Base-by-base conservation (phyloP, 1,284 basidiomycete genomes). In the Apiotrichum porosum region DNA sequence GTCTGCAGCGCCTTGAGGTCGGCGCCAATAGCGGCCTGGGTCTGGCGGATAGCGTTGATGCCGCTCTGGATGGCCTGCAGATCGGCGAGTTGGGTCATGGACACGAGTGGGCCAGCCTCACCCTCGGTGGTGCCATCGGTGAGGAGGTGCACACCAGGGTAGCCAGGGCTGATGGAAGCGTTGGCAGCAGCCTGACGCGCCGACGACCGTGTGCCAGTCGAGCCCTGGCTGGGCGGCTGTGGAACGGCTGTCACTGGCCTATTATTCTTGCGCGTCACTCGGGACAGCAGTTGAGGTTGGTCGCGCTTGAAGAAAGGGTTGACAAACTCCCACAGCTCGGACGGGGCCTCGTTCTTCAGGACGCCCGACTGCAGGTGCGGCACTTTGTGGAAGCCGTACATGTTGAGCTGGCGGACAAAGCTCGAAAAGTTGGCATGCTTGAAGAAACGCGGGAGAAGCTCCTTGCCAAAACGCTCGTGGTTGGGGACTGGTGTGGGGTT, bases 351-450 rank as follows among this genome's bases (percentile, higher is more conserved):
- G 66, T 82, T 82, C 65, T 83, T 76, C 56, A 97, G 80, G 28
- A 91, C 91, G 37, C 93, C 93, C 69, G 95, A 90, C 66, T 95
- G 92, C 18, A 97, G 82, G 69, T 97, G 92, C 0, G 92, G 91
- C 45, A 94, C 87, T 77, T 92, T 92, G 78, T 91, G 89, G 69
- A 94, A 94, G 37, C 89, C 90, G 71, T 94, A 93, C 90, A 95
- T 95, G 79, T 97, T 97, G 64, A 97, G 80, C 72, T 97, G 93
- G 32, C 93, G 82, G 31, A 97, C 92, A 67, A 97, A 97, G 36
- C 87, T 90, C 39, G 83, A 84, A 69, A 95, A 95, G 72, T 93
- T 94, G 58, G 85, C 83, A 76, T 97, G 93, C 71, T 97, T 97
- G 82, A 97, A 97, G 85, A 88, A 97, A 40, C 84, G 81, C 4